Evolutionary conservation across 78 protist species (phyloP), one percentile per base, ranked within the genome.

Genomic region (Blattamonas nauphoetae): DNA sequence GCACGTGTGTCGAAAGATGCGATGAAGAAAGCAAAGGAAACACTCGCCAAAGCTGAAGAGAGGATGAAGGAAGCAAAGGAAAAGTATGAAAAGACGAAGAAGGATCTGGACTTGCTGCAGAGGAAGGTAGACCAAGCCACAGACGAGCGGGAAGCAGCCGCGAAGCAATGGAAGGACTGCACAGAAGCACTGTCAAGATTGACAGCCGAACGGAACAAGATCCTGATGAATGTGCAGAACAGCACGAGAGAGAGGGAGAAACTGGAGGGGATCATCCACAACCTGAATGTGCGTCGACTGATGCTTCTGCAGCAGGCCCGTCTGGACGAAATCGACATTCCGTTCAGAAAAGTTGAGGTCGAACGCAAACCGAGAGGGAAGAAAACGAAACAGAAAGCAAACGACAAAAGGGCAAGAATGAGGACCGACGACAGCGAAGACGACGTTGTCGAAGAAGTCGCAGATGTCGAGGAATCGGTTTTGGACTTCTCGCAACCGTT

Each of bases 141-240:
- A 80, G 6, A 80, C 21, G 84, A 80, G 41, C 34, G 21, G 84
- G 84, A 21, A 35, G 41, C n/a, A 34, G 5, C 29, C 55, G 41
- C 21, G 41, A 80, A 80, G 84, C 84, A 80, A 6, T 5, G 5
- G 45, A 21, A 80, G 6, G 55, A 6, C n/a, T 29, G 32, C 21
- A 80, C 55, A 80, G 84, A 5, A 34, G 84, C 84, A 88, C 46
- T n/a, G 78, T 29, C 34, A 4, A 87, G 36, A 87, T 43, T 33
- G 84, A 80, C 5, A 6, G 32, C 21, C 45, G 29, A 34, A 34
- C 55, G 55, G 29, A 80, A 6, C 45, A 29, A 34, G n/a, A 46
- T 29, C 4, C 33, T 5, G 87, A 88, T 11, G 29, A 88, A 29
- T 11, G 5, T 32, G 36, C 35, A 63, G 89, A 88, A 85, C 42